Evolutionary conservation across 768 basidiomycete species (phyloP), one percentile per base, ranked within the genome.

Genomic region (Pilatotrama ljubarskyi): DNA sequence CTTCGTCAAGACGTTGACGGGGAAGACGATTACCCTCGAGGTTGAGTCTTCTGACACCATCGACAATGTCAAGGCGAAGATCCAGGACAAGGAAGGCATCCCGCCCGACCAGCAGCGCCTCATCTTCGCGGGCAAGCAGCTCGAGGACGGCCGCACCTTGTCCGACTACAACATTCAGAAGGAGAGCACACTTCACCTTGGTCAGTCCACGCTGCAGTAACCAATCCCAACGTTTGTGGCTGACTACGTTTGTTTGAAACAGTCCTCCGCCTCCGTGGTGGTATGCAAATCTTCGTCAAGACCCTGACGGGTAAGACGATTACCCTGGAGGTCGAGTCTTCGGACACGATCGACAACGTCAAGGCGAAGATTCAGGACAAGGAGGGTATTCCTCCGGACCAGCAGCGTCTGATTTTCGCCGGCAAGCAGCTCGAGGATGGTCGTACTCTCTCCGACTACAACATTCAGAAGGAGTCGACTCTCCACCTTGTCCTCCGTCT

Each of bases 21-120:
- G 91, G 32, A 94, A 94, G 78, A 94, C 92, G 2, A 95, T 95
- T 67, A 95, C 93, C 2, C 75, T 95, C 15, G 93, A 96, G 71
- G 93, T 95, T 42, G 93, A 95, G 74, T 93, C 92, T 0, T 91
- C 89, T 0, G 91, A 94, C 72, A 93, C 93, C 18, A 94, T 95
- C 69, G 93, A 95, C 71, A 92, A 93, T 63, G 92, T 94, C 25
- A 88, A 87, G 72, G 80, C 86, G 0, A 88, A 88, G 77, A 90
- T 90, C 20, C 88, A 89, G 67, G 88, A 90, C 69, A 90, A 89
- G 73, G 89, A 90, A 61, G 90, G 89, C 0, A 91, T 91, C 35
- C 89, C 88, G 40, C 86, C 89, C 1, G 88, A 93, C 66, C 92
- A 94, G 70, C 93, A 95, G 68, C 88, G 93, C 44, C 78, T 95